Percentiles rank a stretch among this genome's conserved stretches.
phyloP scores from a whole-genome alignment of 1,284 basidiomycete species.

The Cutaneotrichosporon sp. region DNA sequence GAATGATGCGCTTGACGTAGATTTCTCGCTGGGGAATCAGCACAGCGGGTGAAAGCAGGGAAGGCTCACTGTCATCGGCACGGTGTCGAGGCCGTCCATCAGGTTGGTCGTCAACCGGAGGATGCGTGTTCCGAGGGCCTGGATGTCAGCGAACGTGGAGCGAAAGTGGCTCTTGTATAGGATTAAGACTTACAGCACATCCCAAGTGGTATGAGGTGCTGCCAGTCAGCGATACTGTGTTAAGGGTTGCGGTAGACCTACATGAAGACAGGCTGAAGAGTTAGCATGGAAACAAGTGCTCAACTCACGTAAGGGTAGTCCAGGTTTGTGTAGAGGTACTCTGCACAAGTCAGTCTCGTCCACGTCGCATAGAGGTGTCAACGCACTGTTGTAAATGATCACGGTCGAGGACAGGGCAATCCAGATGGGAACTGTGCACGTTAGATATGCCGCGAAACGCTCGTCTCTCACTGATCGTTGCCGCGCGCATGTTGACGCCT shows the following conservation, averaged over 20 bases:
- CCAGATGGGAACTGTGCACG: conserved; percentile 49
- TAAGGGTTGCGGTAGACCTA: conserved; percentile 12
- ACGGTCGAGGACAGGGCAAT: conserved; percentile 81
- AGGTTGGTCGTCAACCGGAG: conserved; percentile 78
- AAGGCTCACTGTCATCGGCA: conserved; percentile 61
- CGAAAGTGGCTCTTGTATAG: too few relatives aligned
- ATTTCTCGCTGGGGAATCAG: conserved; percentile 54
- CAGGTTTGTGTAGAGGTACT: conserved; percentile 76
- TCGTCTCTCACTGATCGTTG: conserved; percentile 15
- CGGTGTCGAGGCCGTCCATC: conserved; percentile 76
- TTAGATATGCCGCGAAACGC: neutral
- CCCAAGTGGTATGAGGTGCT: conserved; percentile 52
- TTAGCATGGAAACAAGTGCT: conserved; percentile 7
- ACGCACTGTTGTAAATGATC: conserved; percentile 83
- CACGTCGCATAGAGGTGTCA: neutral
- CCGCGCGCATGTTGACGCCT: conserved; percentile 9
- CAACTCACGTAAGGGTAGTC: conserved; percentile 60
- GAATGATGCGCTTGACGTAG: conserved; percentile 81
- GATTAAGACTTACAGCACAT: conserved; percentile 37
- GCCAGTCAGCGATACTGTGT: conserved; percentile 57
- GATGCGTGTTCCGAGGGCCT: conserved; percentile 84
- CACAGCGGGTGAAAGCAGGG: neutral
- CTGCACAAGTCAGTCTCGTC: conserved; percentile 14
- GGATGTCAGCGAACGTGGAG: too few relatives aligned
- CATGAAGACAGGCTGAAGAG: conserved; percentile 44